A percentile compares a stretch with the other conserved stretches of the same genome.
phyloP scores from a whole-genome alignment of 805 yeast genomes.

The Candida saitoana region DNA sequence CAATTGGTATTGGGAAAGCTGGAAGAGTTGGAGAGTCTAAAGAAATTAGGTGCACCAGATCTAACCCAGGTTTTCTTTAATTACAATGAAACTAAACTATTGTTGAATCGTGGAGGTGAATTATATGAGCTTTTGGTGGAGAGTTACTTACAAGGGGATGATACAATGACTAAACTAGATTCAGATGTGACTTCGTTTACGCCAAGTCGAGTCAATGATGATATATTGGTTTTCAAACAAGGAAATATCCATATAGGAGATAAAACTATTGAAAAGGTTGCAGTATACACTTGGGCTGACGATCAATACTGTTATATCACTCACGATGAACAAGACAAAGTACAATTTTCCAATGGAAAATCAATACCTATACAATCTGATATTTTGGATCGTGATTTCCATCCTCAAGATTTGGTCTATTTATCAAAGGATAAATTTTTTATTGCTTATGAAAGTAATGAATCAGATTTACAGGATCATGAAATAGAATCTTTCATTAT shows the following conservation, averaged over 20 bases:
- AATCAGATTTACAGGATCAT: conserved; percentile 26
- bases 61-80: conserved; percentile 25
- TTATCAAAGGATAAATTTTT: conserved; percentile 9
- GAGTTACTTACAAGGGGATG: background rate
- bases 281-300: conserved; percentile 2
- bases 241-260: background rate
- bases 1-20: conserved; percentile 24
- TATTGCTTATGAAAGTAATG: conserved; percentile 11
- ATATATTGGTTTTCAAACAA: background rate
- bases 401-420: conserved; percentile 4
- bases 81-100: conserved; percentile 23
- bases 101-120: conserved; percentile 11
- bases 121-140: background rate
- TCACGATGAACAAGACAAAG: background rate
- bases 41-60: conserved; percentile 1
- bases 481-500: conserved; percentile 22
- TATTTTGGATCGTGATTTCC: conserved; percentile 3
- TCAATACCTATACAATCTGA: background rate
- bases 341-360: background rate
- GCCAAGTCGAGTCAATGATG: background rate
- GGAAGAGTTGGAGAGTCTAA: conserved; percentile 12
- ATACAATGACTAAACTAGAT: conserved; percentile 2
- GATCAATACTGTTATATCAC: conserved; percentile 1
- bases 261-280: conserved; percentile 6
- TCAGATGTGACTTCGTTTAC: background rate